phyloP scores from a whole-genome alignment of 805 yeast genomes.

The Cephaloascus albidus region DNA sequence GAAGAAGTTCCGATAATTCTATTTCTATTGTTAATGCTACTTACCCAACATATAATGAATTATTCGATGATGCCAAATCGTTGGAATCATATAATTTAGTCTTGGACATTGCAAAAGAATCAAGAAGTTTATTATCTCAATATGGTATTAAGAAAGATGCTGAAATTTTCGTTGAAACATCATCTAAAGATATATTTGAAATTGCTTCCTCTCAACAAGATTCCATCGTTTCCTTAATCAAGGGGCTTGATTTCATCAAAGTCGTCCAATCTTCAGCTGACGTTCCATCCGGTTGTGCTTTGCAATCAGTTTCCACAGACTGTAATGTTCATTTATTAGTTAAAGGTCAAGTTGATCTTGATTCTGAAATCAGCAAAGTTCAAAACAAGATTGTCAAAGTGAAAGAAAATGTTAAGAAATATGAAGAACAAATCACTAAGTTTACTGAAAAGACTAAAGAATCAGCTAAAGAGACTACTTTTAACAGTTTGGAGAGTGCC shows the following conservation, averaged over 20 bases:
- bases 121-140: constrained; percentile 88
- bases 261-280: constrained; percentile 47
- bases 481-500: constrained; percentile 55
- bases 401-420: constrained; percentile 45
- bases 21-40: constrained; percentile 68
- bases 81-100: constrained; percentile 74
- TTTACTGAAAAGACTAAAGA: constrained; percentile 79
- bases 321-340: constrained; percentile 85
- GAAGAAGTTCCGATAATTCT: constrained; percentile 62
- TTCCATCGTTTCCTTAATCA: constrained; percentile 85
- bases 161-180: constrained; percentile 72
- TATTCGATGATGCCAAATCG: constrained; percentile 57
- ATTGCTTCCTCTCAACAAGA: constrained; percentile 65
- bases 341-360: constrained; percentile 90
- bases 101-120: constrained; percentile 78
- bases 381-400: constrained; percentile 65
- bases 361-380: constrained; percentile 82
- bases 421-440: constrained; percentile 71
- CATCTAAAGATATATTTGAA: constrained; percentile 32
- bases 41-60: constrained; percentile 60
- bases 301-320: constrained; percentile 70
- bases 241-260: constrained; percentile 71
- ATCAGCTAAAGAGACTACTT: constrained; percentile 73
- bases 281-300: constrained; percentile 86
- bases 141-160: constrained; percentile 85